Evolutionary conservation across 2,329 filamentous ascomycete species (phyloP).

Genomic region (Ceratocystis ficicola): DNA sequence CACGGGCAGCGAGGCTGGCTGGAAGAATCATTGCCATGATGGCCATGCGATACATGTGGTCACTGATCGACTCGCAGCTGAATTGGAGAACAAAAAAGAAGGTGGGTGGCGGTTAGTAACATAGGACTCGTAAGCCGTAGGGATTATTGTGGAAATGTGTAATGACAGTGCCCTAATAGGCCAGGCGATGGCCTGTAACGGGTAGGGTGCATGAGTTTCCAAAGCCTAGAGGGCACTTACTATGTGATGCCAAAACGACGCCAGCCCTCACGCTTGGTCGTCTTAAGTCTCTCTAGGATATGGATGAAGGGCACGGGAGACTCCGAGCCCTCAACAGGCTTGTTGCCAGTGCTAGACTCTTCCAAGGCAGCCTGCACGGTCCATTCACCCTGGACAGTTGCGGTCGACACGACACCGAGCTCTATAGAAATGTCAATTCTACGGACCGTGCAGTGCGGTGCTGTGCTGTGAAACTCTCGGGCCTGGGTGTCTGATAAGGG

Average conservation of each 20-base stretch:
- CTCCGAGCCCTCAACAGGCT: conserved; percentile 43
- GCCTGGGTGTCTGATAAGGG: too few species aligned
- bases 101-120: not conserved
- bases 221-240: conserved; percentile 29
- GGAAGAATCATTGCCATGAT: conserved; percentile 90
- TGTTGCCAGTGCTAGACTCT: conserved; percentile 27
- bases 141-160: not conserved
- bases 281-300: conserved; percentile 85
- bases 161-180: not conserved
- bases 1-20: conserved; percentile 51
- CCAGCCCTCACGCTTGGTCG: conserved; percentile 93
- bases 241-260: conserved; percentile 64
- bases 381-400: conserved; percentile 25
- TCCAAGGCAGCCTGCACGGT: conserved; percentile 25
- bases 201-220: not conserved
- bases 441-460: not conserved
- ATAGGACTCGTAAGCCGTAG: not conserved
- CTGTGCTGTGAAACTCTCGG: too few species aligned
- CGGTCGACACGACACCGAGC: conserved; percentile 25
- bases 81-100: not conserved
- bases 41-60: conserved; percentile 99
- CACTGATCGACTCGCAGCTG: conserved; percentile 79
- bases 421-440: conserved; percentile 21
- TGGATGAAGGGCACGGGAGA: conserved; percentile 91
- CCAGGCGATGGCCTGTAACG: not conserved